phyloP scores from a whole-genome alignment of 108 stramenopile species.

The Discostella stelligeroides region DNA sequence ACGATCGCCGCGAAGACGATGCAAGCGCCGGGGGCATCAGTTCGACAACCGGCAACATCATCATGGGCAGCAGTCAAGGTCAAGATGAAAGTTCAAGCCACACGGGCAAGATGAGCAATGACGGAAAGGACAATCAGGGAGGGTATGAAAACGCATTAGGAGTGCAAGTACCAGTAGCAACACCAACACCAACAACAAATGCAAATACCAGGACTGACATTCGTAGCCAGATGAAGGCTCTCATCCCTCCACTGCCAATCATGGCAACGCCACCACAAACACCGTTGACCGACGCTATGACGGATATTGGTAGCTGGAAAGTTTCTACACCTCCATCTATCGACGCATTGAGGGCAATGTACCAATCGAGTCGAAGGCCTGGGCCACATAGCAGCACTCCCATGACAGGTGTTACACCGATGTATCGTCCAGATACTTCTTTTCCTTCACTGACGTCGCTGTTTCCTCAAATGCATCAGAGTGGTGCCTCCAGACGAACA shows the following conservation, averaged over 20 bases:
- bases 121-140: not conserved
- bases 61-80: not conserved
- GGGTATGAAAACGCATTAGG: not conserved
- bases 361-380: conserved; percentile 24
- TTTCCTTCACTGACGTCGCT: conserved; percentile 18
- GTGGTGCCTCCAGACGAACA: not conserved
- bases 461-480: not conserved
- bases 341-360: conserved; percentile 13
- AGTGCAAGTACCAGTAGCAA: not conserved
- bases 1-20: too few relatives aligned
- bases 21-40: not conserved
- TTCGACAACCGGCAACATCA: not conserved
- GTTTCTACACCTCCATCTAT: not conserved
- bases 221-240: not conserved
- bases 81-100: not conserved
- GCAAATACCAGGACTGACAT: not conserved
- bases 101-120: not conserved
- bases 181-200: not conserved
- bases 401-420: not conserved
- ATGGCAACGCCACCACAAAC: not conserved
- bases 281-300: not conserved
- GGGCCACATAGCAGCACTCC: not conserved
- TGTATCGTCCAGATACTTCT: not conserved
- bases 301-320: not conserved
- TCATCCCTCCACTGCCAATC: not conserved